Conservation (phyloP, 768 basidiomycete genomes). For the Phaffia tasmanica region DNA sequence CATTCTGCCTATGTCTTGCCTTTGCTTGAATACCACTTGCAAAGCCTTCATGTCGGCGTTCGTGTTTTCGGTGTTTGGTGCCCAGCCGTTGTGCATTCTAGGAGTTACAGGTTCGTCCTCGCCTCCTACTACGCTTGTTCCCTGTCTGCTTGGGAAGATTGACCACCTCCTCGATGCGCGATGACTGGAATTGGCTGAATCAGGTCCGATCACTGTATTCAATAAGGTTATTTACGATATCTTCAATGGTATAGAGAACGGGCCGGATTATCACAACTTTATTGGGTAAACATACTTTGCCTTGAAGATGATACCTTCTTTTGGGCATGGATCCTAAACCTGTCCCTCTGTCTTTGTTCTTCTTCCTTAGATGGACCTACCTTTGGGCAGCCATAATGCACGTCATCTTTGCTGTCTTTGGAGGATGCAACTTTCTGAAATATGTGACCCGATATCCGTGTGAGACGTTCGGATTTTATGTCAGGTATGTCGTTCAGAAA, state of each 20-base stretch:
- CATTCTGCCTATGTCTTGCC: background rate
- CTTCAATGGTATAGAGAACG: slow-evolving; percentile 37
- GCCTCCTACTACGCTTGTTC: background rate
- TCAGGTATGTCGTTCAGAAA: slow-evolving; percentile 51
- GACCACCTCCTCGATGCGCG: background rate
- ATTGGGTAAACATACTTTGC: slow-evolving; percentile 44
- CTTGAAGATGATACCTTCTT: background rate
- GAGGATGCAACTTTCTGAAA: slow-evolving; percentile 57
- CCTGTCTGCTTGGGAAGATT: slow-evolving; percentile 29
- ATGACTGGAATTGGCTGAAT: too few species aligned
- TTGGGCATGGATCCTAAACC: background rate
- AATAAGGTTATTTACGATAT: slow-evolving; percentile 83
- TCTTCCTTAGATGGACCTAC: slow-evolving; percentile 57
- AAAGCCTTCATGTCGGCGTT: slow-evolving; percentile 83
- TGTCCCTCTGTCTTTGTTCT: background rate
- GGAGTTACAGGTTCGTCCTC: slow-evolving; percentile 63
- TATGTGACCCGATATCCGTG: slow-evolving; percentile 84
- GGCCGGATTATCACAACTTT: slow-evolving; percentile 71
- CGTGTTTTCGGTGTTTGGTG: slow-evolving; percentile 73
- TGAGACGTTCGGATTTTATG: slow-evolving; percentile 87
- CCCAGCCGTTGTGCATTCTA: slow-evolving; percentile 81
- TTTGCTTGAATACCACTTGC: slow-evolving; percentile 31
- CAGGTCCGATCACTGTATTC: slow-evolving; percentile 79
- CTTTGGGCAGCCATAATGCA: slow-evolving; percentile 71
- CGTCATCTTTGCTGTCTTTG: slow-evolving; percentile 62